Percentiles rank a stretch among this genome's conserved stretches.
phyloP scores from a whole-genome alignment of 78 protist genomes.

The Emiliania huxleyi region DNA sequence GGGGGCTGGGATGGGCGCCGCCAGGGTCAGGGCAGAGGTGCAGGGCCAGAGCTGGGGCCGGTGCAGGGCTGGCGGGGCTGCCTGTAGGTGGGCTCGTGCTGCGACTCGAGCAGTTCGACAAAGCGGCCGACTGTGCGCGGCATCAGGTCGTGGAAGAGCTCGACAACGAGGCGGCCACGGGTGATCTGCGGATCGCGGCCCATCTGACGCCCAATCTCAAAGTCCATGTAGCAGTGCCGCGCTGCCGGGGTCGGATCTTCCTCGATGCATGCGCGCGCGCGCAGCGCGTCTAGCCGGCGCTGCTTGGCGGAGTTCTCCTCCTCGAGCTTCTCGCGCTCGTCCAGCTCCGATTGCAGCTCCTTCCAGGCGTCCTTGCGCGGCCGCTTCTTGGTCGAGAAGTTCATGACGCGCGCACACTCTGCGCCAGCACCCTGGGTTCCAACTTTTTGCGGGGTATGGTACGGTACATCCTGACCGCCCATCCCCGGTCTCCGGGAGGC shows the following conservation, averaged over 20 bases:
- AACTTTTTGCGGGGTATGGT: too few relatives aligned
- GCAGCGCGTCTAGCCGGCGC: not conserved
- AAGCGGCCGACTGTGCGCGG: not conserved
- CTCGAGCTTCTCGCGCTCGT: conserved; percentile 7
- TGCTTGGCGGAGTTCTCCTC: not conserved
- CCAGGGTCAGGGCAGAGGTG: too few relatives aligned
- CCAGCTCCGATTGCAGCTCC: not conserved
- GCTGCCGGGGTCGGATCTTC: not conserved
- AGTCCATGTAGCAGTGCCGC: not conserved
- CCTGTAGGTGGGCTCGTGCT: not conserved
- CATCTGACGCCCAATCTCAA: not conserved
- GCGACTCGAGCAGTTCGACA: not conserved
- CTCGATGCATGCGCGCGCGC: not conserved
- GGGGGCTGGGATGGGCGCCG: too few relatives aligned
- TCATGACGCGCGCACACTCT: not conserved
- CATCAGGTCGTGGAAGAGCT: conserved; percentile 12
- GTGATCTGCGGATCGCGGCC: not conserved
- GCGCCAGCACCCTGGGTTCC: too few relatives aligned
- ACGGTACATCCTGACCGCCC: too few relatives aligned
- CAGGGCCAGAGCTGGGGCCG: too few relatives aligned
- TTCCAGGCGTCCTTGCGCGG: not conserved
- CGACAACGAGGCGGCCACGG: not conserved
- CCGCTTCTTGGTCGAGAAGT: conserved; percentile 4
- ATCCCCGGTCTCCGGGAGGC: too few relatives aligned
- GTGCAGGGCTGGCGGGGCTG: too few relatives aligned